These are phyloP conservation scores for Aspergillus transmontanensis DNA, from an alignment of 2,329 filamentous ascomycete genomes.

Conservation along the genomic window DNA sequence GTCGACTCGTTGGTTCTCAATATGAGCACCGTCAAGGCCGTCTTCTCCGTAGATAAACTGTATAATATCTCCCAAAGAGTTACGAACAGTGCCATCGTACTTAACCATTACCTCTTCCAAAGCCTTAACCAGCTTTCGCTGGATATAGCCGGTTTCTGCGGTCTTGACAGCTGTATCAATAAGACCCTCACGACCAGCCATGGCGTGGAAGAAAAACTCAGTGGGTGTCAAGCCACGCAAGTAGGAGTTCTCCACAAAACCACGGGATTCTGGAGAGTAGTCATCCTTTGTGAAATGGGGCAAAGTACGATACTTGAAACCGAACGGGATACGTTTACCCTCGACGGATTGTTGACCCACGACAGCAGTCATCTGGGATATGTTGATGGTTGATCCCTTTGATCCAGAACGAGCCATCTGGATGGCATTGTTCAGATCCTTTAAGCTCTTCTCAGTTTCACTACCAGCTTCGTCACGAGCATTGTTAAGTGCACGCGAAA, in stretches of 20 bases:
- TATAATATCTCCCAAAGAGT: slow-evolving; percentile 93
- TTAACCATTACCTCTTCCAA: slow-evolving; percentile 97
- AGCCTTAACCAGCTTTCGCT: slow-evolving; percentile 96
- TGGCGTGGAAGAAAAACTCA: slow-evolving; percentile 99
- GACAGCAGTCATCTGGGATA: slow-evolving; percentile 98
- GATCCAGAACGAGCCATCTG: slow-evolving; percentile 96
- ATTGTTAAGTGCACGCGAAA: slow-evolving; percentile 89
- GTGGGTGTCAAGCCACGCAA: slow-evolving; percentile 91
- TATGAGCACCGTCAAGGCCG: slow-evolving; percentile 87
- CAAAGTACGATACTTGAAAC: slow-evolving; percentile 96
- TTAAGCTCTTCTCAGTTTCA: slow-evolving; percentile 85
- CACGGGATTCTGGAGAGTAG: slow-evolving; percentile 94
- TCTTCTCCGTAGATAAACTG: slow-evolving; percentile 98
- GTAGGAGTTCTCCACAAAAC: slow-evolving; percentile 98
- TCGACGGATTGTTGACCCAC: slow-evolving; percentile 98
- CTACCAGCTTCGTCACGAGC: slow-evolving; percentile 97
- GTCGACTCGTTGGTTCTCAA: slow-evolving; percentile 90
- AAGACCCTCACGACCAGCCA: slow-evolving; percentile 99
- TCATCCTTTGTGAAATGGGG: slow-evolving; percentile 99
- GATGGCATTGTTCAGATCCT: slow-evolving; percentile 94
- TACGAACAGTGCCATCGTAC: slow-evolving; percentile 95
- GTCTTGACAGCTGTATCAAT: slow-evolving; percentile 99
- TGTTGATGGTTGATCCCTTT: slow-evolving; percentile 98
- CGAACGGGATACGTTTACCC: slow-evolving; percentile 97
- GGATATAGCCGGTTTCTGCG: slow-evolving; percentile 98